Base-by-base conservation (phyloP, 352 stramenopile genomes). In the Peronospora belbahrii region DNA sequence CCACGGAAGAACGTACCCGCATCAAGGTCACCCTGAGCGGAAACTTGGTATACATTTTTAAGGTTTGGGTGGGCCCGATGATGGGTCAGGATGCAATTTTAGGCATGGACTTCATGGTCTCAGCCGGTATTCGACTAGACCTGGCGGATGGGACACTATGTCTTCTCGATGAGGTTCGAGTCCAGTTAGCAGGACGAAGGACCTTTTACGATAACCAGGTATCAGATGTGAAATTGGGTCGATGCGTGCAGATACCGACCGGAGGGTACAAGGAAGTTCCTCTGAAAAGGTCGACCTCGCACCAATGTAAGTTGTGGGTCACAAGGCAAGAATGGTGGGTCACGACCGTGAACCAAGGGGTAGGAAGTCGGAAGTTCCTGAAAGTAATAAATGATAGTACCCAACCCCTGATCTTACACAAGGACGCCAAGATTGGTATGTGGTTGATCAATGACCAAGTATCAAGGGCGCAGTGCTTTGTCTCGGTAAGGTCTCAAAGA, bases 11-110 rank as follows among this genome's bases (percentile, higher is more conserved):
- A 30, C 38, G 19, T 6, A 39, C 32, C 17, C 36, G 4, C 11
- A 48, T 55, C 37, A 63, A 64, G 40, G 19, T 53, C 30, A 59
- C n/a, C n/a, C n/a, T n/a, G n/a, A n/a, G n/a, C n/a, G n/a, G n/a
- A n/a, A n/a, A n/a, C n/a, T n/a, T n/a, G n/a, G n/a, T n/a, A n/a
- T n/a, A n/a, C n/a, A n/a, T n/a, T n/a, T n/a, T n/a, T n/a, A n/a
- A n/a, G n/a, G n/a, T n/a, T n/a, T n/a, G n/a, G n/a, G n/a, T n/a
- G n/a, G 49, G 44, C 0, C 27, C 45, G n/a, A 17, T 51, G n/a
- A 3, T 24, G 4, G 54, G 54, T 1, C 40, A 53, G 13, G 8
- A 64, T 4, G 32, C 19, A 4, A n/a, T n/a, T n/a, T n/a, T n/a
- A n/a, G n/a, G n/a, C n/a, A n/a, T n/a, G n/a, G n/a, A n/a, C n/a